phyloP scores from a whole-genome alignment of 2,329 filamentous ascomycete species.

The Acrodontium crateriforme region DNA sequence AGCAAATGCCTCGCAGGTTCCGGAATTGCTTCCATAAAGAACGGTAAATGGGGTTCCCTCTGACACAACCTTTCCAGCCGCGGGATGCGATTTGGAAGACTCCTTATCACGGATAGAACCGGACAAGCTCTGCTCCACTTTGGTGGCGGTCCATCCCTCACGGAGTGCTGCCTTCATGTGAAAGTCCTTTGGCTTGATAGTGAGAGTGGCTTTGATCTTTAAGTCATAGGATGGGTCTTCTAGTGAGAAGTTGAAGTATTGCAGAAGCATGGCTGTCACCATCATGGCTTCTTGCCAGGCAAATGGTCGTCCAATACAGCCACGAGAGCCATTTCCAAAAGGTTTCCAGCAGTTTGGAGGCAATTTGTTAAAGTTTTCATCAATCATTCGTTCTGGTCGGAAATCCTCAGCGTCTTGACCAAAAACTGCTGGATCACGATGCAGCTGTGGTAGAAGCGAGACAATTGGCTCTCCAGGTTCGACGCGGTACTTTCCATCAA shows the following conservation, averaged over 20 bases:
- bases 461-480: slow-evolving; percentile 37
- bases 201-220: slow-evolving; percentile 42
- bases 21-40: slow-evolving; percentile 60
- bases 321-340: slow-evolving; percentile 58
- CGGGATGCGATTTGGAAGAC: too few relatives aligned
- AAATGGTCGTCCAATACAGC: slow-evolving; percentile 59
- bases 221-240: slow-evolving; percentile 48
- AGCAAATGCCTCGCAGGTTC: slow-evolving; percentile 59
- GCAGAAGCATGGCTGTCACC: slow-evolving; percentile 48
- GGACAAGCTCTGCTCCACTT: slow-evolving; percentile 32
- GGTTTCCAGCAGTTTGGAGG: slow-evolving; percentile 31
- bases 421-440: slow-evolving; percentile 50
- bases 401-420: slow-evolving; percentile 53
- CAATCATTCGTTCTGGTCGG: slow-evolving; percentile 57
- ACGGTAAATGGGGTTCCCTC: slow-evolving; percentile 37
- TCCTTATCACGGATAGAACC: slow-evolving; percentile 25
- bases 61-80: too few relatives aligned
- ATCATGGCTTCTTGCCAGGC: slow-evolving; percentile 58
- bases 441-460: slow-evolving; percentile 39
- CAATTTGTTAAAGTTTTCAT: slow-evolving; percentile 46
- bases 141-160: too few relatives aligned
- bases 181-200: slow-evolving; percentile 51
- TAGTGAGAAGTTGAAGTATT: slow-evolving; percentile 55
- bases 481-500: slow-evolving; percentile 49
- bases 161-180: slow-evolving; percentile 45